These are phyloP conservation scores for Gamsiella multidivaricata DNA, from an alignment of 192 early-diverging fungal genomes.

Conservation along the genomic window DNA sequence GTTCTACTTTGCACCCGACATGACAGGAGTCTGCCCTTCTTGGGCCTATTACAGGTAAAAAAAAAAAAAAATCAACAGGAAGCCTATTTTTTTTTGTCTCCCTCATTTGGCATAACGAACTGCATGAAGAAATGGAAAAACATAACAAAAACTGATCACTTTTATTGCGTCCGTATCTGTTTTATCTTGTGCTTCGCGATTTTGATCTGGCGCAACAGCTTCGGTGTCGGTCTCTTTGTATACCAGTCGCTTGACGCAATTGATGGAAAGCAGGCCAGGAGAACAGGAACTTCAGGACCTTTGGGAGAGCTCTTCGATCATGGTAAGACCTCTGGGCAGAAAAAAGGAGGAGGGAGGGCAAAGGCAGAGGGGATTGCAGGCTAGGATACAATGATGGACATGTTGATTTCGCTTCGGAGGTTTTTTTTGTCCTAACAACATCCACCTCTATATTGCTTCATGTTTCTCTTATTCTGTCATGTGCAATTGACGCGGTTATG, in stretches of 20 bases:
- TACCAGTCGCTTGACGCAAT: slow-evolving; percentile 94
- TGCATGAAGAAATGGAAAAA: too few relatives aligned
- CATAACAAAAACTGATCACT: too few relatives aligned
- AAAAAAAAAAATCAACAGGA: not conserved
- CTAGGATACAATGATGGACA: too few relatives aligned
- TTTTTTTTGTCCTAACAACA: too few relatives aligned
- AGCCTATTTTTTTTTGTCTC: too few relatives aligned
- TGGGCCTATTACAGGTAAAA: slow-evolving; percentile 86
- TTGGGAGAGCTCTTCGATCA: slow-evolving; percentile 97
- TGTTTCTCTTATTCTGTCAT: not conserved
- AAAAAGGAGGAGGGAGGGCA: slow-evolving; percentile 48
- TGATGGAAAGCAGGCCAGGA: slow-evolving; percentile 95
- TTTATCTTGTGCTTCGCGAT: too few relatives aligned
- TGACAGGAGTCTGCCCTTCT: slow-evolving; percentile 74
- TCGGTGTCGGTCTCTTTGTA: slow-evolving; percentile 82
- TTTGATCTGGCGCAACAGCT: too few relatives aligned
- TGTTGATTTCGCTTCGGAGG: too few relatives aligned
- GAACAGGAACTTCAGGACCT: slow-evolving; percentile 87
- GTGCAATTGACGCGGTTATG: slow-evolving; percentile 2
- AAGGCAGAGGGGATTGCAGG: too few relatives aligned
- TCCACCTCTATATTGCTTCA: not conserved
- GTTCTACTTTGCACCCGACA: slow-evolving; percentile 78
- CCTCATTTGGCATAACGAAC: too few relatives aligned
- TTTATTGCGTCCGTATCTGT: too few relatives aligned
- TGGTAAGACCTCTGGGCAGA: slow-evolving; percentile 66